Percentiles rank a stretch among this genome's conserved stretches.
Conservation (phyloP, 2,329 filamentous ascomycete species). For the Dactylellina cionopaga region DNA sequence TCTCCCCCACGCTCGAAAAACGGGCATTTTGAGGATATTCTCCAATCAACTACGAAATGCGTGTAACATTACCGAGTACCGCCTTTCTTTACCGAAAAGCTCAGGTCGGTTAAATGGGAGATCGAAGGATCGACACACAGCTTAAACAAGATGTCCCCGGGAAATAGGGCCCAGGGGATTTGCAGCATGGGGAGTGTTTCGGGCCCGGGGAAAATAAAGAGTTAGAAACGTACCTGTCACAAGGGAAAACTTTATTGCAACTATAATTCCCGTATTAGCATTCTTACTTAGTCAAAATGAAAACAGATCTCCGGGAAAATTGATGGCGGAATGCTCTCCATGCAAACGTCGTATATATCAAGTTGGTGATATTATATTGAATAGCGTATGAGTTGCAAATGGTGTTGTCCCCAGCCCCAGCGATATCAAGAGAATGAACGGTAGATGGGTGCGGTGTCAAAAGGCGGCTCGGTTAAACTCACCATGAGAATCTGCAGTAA, state of each 20-base stretch:
- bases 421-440: constrained; percentile 29
- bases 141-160: constrained; percentile 7
- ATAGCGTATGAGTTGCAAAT: no score
- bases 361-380: background rate
- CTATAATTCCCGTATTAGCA: constrained; percentile 64
- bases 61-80: constrained; percentile 39
- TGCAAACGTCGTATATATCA: constrained; percentile 27
- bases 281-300: background rate
- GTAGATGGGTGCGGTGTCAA: constrained; percentile 15
- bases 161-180: background rate
- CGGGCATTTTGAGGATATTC: background rate
- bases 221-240: constrained; percentile 64
- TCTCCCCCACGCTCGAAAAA: constrained; percentile 29
- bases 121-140: constrained; percentile 29
- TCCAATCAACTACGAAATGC: constrained; percentile 34
- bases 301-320: constrained; percentile 16
- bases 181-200: background rate
- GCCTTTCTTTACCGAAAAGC: constrained; percentile 40
- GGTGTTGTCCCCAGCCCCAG: constrained; percentile 21
- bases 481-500: constrained; percentile 51
- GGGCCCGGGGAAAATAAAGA: background rate
- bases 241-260: constrained; percentile 68
- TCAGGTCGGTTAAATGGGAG: constrained; percentile 42
- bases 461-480: constrained; percentile 51
- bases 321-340: constrained; percentile 16